Evolutionary conservation across 176 grass and related monocot species (phyloP).

Genomic region (Guadua angustifolia): DNA sequence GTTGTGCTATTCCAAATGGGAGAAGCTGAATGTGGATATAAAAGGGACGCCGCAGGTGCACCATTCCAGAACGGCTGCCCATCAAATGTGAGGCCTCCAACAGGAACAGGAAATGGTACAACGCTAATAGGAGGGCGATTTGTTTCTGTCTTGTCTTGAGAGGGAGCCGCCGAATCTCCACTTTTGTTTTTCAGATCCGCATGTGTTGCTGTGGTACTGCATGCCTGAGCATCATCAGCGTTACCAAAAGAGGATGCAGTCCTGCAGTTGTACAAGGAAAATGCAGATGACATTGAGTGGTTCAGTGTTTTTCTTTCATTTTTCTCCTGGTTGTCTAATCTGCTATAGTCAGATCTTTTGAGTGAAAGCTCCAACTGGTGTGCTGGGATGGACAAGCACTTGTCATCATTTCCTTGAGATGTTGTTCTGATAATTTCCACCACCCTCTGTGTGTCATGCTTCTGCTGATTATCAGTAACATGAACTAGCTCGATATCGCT

Average conservation of each 20-base stretch:
- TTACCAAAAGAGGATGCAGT: constrained; percentile 33
- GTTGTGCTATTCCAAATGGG: constrained; percentile 50
- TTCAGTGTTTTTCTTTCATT: constrained; percentile 72
- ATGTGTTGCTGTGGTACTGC: constrained; percentile 52
- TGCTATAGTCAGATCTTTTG: constrained; percentile 72
- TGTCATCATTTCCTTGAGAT: constrained; percentile 40
- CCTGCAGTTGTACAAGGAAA: constrained; percentile 85
- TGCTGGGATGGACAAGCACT: constrained; percentile 41
- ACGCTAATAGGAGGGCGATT: constrained; percentile 63
- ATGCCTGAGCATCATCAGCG: constrained; percentile 42
- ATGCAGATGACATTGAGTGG: constrained; percentile 91
- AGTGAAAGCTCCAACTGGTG: constrained; percentile 83
- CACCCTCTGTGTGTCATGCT: constrained; percentile 9
- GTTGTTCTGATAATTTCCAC: constrained; percentile 32
- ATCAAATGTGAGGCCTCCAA: constrained; percentile 64
- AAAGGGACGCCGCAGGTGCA: constrained; percentile 44
- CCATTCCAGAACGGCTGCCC: constrained; percentile 56
- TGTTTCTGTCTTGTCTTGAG: constrained; percentile 54
- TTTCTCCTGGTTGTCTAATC: constrained; percentile 58
- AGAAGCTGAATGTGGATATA: constrained; percentile 55
- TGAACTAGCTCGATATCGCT: constrained; percentile 51
- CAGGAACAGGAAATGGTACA: constrained; percentile 66
- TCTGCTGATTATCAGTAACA: constrained; percentile 48
- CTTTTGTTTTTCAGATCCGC: constrained; percentile 45
- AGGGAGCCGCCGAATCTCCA: constrained; percentile 28